Evolutionary conservation across 2,329 filamentous ascomycete species (phyloP).

Genomic region (Colletotrichum filicis): DNA sequence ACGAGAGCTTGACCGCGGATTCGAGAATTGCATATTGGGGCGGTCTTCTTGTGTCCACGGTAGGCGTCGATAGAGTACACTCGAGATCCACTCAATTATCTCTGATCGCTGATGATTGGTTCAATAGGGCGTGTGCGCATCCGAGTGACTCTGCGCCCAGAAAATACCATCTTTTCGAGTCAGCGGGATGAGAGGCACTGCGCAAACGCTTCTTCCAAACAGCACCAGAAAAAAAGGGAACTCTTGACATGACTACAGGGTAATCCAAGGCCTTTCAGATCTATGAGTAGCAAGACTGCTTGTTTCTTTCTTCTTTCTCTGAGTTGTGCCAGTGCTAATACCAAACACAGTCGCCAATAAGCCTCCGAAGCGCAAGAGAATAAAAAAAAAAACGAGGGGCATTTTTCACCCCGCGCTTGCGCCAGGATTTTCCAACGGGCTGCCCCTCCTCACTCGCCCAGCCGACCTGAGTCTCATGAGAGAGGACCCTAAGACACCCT

Average conservation of each 20-base stretch:
- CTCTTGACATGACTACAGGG: neutral
- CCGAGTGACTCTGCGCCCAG: neutral
- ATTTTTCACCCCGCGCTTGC: slow-evolving; percentile 25
- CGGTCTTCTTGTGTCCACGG: neutral
- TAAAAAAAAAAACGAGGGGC: slow-evolving; percentile 27
- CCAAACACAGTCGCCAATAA: neutral
- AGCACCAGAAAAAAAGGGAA: neutral
- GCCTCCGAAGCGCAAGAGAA: neutral
- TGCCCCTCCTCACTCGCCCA: slow-evolving; percentile 5
- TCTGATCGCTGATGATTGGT: neutral
- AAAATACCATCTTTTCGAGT: slow-evolving; percentile 26
- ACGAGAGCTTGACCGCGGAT: neutral
- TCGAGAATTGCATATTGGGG: slow-evolving; percentile 29
- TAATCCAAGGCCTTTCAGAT: too few species aligned
- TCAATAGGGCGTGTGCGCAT: neutral
- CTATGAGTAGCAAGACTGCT: neutral
- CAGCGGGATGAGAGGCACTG: neutral
- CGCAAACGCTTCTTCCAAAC: neutral
- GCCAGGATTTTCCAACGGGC: slow-evolving; percentile 1
- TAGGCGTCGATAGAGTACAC: neutral
- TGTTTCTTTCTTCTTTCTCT: neutral
- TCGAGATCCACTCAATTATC: neutral
- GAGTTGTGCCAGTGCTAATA: neutral
- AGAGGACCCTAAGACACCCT: neutral
- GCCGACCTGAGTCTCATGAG: neutral